These are phyloP conservation scores for Phytophthora kernoviae DNA, from an alignment of 352 stramenopile species.

Conservation along the genomic window DNA sequence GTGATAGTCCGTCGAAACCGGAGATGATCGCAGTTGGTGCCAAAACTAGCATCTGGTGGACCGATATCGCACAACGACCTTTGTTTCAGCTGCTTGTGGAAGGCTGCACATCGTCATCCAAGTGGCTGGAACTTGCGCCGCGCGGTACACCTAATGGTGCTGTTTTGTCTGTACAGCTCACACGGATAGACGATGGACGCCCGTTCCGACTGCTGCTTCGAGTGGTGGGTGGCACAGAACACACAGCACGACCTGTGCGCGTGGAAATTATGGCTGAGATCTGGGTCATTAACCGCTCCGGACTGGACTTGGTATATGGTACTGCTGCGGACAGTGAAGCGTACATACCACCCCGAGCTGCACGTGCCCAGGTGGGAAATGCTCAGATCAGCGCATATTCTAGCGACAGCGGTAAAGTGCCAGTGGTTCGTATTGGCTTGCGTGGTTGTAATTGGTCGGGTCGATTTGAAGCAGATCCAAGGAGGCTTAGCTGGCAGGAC, in stretches of 20 bases:
- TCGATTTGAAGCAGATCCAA: slow-evolving; percentile 73
- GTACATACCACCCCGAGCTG: slow-evolving; percentile 57
- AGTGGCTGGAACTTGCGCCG: slow-evolving; percentile 73
- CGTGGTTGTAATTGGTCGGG: slow-evolving; percentile 66
- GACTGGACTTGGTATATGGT: slow-evolving; percentile 73
- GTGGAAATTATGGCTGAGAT: slow-evolving; percentile 58
- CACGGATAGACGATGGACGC: slow-evolving; percentile 57
- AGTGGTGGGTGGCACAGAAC: slow-evolving; percentile 36
- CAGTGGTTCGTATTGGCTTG: slow-evolving; percentile 65
- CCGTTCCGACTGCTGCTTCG: slow-evolving; percentile 76
- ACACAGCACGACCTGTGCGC: slow-evolving; percentile 31
- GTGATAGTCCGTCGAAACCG: slow-evolving; percentile 32
- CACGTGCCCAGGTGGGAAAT: slow-evolving; percentile 72
- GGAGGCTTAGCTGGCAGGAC: slow-evolving; percentile 83
- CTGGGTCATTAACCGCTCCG: slow-evolving; percentile 86
- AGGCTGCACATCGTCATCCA: slow-evolving; percentile 59
- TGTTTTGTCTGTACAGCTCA: slow-evolving; percentile 66
- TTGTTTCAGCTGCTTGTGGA: slow-evolving; percentile 73
- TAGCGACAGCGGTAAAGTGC: slow-evolving; percentile 37
- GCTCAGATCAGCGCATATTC: slow-evolving; percentile 81
- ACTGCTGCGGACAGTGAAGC: slow-evolving; percentile 66
- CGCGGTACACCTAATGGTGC: slow-evolving; percentile 47
- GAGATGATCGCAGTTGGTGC: slow-evolving; percentile 58
- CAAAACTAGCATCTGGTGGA: slow-evolving; percentile 84
- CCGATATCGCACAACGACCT: slow-evolving; percentile 58